These are phyloP conservation scores for Huntiella decipiens DNA, from an alignment of 2,329 filamentous ascomycete genomes.

Conservation along the genomic window DNA sequence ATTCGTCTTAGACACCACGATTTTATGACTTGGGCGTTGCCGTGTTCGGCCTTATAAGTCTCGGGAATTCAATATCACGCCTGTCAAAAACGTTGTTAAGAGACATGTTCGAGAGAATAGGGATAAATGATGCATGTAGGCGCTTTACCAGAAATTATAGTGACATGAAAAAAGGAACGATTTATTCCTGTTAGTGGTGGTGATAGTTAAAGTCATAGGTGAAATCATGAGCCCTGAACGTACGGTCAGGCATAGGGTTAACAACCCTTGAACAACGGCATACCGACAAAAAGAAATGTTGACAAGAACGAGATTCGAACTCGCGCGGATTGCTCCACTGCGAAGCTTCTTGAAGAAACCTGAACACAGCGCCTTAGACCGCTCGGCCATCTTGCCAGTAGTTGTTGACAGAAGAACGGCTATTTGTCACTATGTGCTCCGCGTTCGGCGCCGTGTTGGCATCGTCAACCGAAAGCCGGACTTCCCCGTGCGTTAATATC, in stretches of 20 bases:
- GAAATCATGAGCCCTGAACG: too few species aligned
- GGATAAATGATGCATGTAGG: too few species aligned
- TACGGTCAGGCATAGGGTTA: not conserved
- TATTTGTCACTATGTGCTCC: too few species aligned
- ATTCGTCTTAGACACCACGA: too few species aligned
- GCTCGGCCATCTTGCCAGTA: conserved; percentile 7
- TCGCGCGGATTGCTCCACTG: conserved; percentile 12
- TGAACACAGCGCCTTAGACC: conserved; percentile 11
- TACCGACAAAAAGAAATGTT: conserved; percentile 14
- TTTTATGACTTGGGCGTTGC: too few species aligned
- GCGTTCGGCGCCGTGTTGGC: too few species aligned
- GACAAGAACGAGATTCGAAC: conserved; percentile 16
- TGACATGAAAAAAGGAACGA: too few species aligned
- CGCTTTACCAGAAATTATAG: too few species aligned
- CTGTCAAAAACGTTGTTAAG: not conserved
- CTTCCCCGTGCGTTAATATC: too few species aligned
- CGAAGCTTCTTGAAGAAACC: conserved; percentile 6
- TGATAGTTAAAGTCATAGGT: too few species aligned
- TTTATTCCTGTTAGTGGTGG: too few species aligned
- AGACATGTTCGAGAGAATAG: not conserved
- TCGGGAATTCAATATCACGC: not conserved
- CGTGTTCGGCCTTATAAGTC: not conserved
- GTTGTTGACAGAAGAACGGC: not conserved
- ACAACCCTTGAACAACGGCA: not conserved
- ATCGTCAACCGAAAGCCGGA: too few species aligned